Base-by-base conservation (phyloP, 352 stramenopile species). In the Sclerospora graminicola region DNA sequence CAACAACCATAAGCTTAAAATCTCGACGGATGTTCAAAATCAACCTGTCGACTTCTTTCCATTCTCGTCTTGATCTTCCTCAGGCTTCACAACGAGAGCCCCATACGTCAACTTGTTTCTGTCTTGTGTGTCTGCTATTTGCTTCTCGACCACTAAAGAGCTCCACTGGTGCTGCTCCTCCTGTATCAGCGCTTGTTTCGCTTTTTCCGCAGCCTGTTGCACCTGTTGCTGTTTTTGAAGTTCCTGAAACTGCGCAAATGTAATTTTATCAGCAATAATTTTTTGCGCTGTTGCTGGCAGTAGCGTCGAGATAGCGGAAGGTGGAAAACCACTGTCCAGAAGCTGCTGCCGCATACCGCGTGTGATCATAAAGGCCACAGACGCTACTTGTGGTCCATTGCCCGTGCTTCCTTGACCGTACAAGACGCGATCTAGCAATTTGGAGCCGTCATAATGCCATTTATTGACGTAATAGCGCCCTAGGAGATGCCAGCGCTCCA, bases 351-450 rank as follows among this genome's bases (percentile, higher is more conserved):
- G 70, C 75, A 85, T 87, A 35, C 40, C 60, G 51, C 63, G 66
- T 47, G 78, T 90, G 63, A 90, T 84, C 78, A 90, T 90, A 45
- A 90, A 90, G 32, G 78, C 75, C 54, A 90, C 76, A 18, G 73
- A 83, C 15, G 74, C 74, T 18, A 82, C 61, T n/a, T 60, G 53
- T 16, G 65, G 56, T 1, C 66, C 42, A 7, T 55, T 56, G n/a
- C 56, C 53, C 14, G 58, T 66, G 34, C 67, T 71, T 2, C 57
- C 54, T 32, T 67, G 55, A 40, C 75, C 78, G 40, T 84, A 79
- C 75, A 73, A 85, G 14, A 86, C 56, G 35, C 75, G 63, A 38
- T 88, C 75, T 38, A 57, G 62, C 68, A 65, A 84, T 45, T 88
- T 90, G 33, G 63, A 71, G 14, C 68, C 75, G 46, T 88, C 72